Evolutionary conservation across 805 yeast species (phyloP).

Genomic region (Lachancea thermotolerans): DNA sequence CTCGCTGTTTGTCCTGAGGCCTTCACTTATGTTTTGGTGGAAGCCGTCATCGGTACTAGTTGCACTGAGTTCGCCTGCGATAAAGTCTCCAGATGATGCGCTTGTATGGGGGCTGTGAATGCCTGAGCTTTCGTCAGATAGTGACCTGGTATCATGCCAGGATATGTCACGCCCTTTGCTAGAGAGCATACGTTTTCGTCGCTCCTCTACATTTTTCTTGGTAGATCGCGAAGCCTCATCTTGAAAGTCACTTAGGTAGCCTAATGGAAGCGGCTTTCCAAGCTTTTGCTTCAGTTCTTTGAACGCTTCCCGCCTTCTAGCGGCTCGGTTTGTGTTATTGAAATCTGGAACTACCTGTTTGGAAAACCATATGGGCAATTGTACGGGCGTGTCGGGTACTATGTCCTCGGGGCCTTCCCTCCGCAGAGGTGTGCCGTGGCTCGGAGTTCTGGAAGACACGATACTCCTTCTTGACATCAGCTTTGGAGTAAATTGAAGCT

Average conservation of each 20-base stretch:
- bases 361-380: neutral
- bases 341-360: neutral
- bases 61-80: too few species aligned
- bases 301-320: neutral
- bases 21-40: neutral
- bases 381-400: neutral
- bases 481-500: constrained; percentile 26
- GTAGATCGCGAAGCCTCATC: neutral
- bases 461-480: constrained; percentile 20
- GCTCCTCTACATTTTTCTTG: constrained; percentile 3
- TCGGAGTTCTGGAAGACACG: constrained; percentile 1
- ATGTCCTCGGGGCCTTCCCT: neutral
- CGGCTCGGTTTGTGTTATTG: neutral
- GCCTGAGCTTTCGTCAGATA: too few species aligned
- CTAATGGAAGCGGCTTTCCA: constrained; percentile 37
- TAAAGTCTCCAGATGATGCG: too few species aligned
- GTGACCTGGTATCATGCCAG: neutral
- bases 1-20: constrained; percentile 13
- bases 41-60: neutral
- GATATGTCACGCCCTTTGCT: neutral
- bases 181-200: constrained; percentile 9
- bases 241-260: constrained; percentile 20
- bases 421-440: constrained; percentile 1
- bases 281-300: constrained; percentile 14
- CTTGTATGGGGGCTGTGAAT: too few species aligned